Percentiles rank a stretch among this genome's conserved stretches.
Evolutionary conservation across 2,329 filamentous ascomycete species (phyloP).

Genomic region (Boeremia exigua): DNA sequence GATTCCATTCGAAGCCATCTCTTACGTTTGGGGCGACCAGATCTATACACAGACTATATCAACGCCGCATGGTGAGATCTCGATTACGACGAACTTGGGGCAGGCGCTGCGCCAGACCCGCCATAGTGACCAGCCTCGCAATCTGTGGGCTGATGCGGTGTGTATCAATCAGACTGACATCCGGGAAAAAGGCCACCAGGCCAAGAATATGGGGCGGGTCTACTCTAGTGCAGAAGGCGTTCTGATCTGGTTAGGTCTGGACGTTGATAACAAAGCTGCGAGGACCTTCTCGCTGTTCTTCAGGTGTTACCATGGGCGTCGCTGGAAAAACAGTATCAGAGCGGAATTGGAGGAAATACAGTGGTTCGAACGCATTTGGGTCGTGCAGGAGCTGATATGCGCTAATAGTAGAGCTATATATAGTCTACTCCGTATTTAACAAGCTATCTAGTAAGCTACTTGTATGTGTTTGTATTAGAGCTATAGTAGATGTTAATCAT

Average conservation of each 20-base stretch:
- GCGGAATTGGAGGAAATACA: too few species aligned
- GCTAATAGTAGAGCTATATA: too few species aligned
- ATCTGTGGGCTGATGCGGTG: constrained; percentile 14
- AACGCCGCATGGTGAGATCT: background rate
- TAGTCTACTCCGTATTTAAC: too few species aligned
- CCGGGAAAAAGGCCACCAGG: constrained; percentile 7
- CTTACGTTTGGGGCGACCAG: background rate
- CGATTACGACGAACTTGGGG: background rate
- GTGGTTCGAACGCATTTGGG: too few species aligned
- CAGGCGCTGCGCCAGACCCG: background rate
- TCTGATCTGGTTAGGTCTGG: background rate
- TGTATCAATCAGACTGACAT: constrained; percentile 19
- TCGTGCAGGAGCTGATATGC: too few species aligned
- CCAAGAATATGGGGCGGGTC: constrained; percentile 12
- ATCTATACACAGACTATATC: background rate
- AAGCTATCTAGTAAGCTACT: too few species aligned
- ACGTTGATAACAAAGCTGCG: background rate
- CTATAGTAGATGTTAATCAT: too few species aligned
- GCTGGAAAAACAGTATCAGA: too few species aligned
- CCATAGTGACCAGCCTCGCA: background rate
- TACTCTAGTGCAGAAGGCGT: constrained; percentile 1
- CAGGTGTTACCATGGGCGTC: too few species aligned
- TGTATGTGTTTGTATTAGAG: too few species aligned
- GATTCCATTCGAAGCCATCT: background rate
- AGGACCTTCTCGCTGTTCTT: too few species aligned